These are phyloP conservation scores for Knufia fluminis DNA, from an alignment of 2,329 filamentous ascomycete genomes.

Conservation along the genomic window DNA sequence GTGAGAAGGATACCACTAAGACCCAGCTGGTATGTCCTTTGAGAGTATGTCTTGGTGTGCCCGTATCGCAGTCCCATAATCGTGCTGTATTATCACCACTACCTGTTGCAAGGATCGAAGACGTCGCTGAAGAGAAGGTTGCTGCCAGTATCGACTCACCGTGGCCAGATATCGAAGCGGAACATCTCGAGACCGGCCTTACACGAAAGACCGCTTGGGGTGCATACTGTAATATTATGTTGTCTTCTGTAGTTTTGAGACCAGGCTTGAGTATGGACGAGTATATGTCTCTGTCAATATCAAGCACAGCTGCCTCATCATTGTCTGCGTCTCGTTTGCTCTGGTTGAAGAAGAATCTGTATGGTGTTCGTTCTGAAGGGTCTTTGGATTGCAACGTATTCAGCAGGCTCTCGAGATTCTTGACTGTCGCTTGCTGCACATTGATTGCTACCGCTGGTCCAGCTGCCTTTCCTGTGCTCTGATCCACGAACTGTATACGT, in stretches of 20 bases:
- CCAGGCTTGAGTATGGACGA: conserved; percentile 43
- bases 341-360: conserved; percentile 55
- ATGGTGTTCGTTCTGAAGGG: conserved; percentile 53
- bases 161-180: conserved; percentile 80
- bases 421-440: conserved; percentile 74
- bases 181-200: conserved; percentile 81
- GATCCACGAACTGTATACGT: conserved; percentile 80
- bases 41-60: conserved; percentile 75
- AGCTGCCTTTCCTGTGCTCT: conserved; percentile 59
- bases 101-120: conserved; percentile 72
- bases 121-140: conserved; percentile 73
- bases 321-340: conserved; percentile 22
- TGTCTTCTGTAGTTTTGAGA: conserved; percentile 50
- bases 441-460: conserved; percentile 66
- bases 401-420: conserved; percentile 77
- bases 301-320: conserved; percentile 31
- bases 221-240: conserved; percentile 54
- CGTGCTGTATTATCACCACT: conserved; percentile 84
- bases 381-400: conserved; percentile 75
- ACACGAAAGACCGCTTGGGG: conserved; percentile 93
- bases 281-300: conserved; percentile 41
- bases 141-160: conserved; percentile 81
- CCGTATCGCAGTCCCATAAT: conserved; percentile 92
- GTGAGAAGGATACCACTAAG: conserved; percentile 75
- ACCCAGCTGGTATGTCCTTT: conserved; percentile 89